Evolutionary conservation across 2,329 filamentous ascomycete species (phyloP).

Genomic region (Monascus ruber): DNA sequence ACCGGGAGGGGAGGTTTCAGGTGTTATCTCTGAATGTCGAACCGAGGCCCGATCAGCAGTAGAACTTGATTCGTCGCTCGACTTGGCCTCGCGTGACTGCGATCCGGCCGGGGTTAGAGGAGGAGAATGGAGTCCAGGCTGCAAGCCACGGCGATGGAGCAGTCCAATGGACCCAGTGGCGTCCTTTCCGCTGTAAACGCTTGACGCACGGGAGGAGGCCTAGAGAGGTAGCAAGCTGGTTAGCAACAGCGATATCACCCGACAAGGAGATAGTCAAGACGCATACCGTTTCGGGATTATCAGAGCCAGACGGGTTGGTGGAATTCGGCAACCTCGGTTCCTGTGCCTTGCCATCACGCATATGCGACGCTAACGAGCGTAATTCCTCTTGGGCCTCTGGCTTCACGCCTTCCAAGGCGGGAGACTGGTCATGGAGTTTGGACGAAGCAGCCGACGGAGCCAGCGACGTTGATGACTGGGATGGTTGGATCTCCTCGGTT

Average conservation of each 20-base stretch:
- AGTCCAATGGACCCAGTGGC: slow-evolving; percentile 53
- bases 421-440: slow-evolving; percentile 7
- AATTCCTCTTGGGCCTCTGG: slow-evolving; percentile 51
- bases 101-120: slow-evolving; percentile 81
- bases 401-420: slow-evolving; percentile 15
- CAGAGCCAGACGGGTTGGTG: slow-evolving; percentile 79
- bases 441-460: slow-evolving; percentile 9
- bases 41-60: slow-evolving; percentile 21
- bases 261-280: neutral
- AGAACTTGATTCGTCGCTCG: slow-evolving; percentile 21
- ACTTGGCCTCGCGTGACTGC: slow-evolving; percentile 42
- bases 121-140: slow-evolving; percentile 64
- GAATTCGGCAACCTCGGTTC: slow-evolving; percentile 75
- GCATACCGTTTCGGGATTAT: slow-evolving; percentile 48
- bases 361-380: slow-evolving; percentile 56
- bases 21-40: slow-evolving; percentile 36
- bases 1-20: slow-evolving; percentile 43
- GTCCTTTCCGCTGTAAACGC: slow-evolving; percentile 44
- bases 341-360: slow-evolving; percentile 67
- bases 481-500: slow-evolving; percentile 57
- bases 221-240: slow-evolving; percentile 6
- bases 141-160: slow-evolving; percentile 51
- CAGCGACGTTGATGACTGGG: slow-evolving; percentile 18
- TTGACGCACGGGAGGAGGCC: slow-evolving; percentile 44
- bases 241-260: neutral